A percentile compares a stretch with the other conserved stretches of the same genome.
Conservation (phyloP, 225 moss, liverwort and hornwort species). For the Marchantia paleacea region DNA sequence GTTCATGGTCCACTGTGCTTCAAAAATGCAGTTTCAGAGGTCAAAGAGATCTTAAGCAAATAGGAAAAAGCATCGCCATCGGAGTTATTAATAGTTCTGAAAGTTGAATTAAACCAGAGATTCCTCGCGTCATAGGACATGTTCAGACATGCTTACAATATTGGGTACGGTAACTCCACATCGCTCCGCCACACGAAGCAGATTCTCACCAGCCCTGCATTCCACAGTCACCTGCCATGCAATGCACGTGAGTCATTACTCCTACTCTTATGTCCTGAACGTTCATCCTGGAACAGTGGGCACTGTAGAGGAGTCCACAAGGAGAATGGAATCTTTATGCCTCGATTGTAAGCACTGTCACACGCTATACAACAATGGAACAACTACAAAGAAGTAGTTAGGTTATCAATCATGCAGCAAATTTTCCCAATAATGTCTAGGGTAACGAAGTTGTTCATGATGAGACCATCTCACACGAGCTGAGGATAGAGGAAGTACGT, state of each 20-base stretch:
- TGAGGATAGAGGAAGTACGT: too few relatives aligned
- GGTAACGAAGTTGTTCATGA: background rate
- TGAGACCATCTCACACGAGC: too few relatives aligned
- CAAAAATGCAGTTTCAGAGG: background rate
- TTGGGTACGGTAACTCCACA: conserved; percentile 68
- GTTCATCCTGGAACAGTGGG: background rate
- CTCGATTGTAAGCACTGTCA: too few relatives aligned
- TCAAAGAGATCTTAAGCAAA: background rate
- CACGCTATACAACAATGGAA: background rate
- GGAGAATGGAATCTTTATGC: background rate
- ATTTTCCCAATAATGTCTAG: background rate
- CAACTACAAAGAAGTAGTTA: background rate
- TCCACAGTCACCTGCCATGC: conserved; percentile 54
- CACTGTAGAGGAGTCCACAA: too few relatives aligned
- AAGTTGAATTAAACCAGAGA: background rate
- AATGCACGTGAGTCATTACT: background rate
- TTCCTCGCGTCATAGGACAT: background rate
- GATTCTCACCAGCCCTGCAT: conserved; percentile 75
- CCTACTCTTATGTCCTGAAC: background rate
- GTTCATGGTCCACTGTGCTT: background rate
- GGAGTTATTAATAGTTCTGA: too few relatives aligned
- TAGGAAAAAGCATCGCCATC: too few relatives aligned
- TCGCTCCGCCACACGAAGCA: conserved; percentile 81
- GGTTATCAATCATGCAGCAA: background rate
- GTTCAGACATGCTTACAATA: conserved; percentile 45